phyloP scores from a whole-genome alignment of 2,329 filamentous ascomycete species.

The Phialemoniopsis sp. region DNA sequence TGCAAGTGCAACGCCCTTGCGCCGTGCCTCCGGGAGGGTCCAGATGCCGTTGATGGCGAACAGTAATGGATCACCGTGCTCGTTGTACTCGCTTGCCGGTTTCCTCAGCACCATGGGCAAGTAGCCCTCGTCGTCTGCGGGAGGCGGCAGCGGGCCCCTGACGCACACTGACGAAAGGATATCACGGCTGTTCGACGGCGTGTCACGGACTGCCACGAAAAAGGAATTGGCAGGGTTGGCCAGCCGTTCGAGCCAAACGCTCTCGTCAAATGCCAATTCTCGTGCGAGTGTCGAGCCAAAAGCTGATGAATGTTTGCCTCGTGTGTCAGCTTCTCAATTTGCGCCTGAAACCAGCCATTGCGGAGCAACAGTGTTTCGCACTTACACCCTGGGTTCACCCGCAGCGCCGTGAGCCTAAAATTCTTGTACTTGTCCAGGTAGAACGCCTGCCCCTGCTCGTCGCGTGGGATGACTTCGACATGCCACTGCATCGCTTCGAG shows the following conservation, averaged over 20 bases:
- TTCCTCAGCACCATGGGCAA: too few relatives aligned
- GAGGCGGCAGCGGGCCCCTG: conserved; percentile 18
- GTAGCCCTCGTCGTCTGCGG: conserved; percentile 6
- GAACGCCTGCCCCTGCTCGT: conserved; percentile 18
- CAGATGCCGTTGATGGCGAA: conserved; percentile 31
- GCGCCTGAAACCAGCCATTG: neutral
- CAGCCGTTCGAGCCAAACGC: conserved; percentile 28
- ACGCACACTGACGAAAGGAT: conserved; percentile 25
- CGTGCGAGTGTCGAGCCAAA: conserved; percentile 31
- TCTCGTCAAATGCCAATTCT: conserved; percentile 26
- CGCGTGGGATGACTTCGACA: conserved; percentile 13
- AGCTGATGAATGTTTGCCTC: conserved; percentile 16
- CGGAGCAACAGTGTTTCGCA: conserved; percentile 3
- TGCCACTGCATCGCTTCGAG: conserved; percentile 9
- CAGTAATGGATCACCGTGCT: conserved; percentile 10
- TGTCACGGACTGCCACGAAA: conserved; percentile 18
- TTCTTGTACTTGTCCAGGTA: conserved; percentile 21
- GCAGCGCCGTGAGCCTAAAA: conserved; percentile 20
- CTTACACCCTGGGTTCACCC: conserved; percentile 19
- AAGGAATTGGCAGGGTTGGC: conserved; percentile 26
- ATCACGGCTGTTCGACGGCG: conserved; percentile 11
- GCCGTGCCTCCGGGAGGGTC: conserved; percentile 27
- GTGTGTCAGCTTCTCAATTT: conserved; percentile 8
- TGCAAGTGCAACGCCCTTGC: conserved; percentile 23
- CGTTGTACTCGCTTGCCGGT: neutral